Evolutionary conservation across 208 protist species (phyloP).

Genomic region (Porcisia hertigi): DNA sequence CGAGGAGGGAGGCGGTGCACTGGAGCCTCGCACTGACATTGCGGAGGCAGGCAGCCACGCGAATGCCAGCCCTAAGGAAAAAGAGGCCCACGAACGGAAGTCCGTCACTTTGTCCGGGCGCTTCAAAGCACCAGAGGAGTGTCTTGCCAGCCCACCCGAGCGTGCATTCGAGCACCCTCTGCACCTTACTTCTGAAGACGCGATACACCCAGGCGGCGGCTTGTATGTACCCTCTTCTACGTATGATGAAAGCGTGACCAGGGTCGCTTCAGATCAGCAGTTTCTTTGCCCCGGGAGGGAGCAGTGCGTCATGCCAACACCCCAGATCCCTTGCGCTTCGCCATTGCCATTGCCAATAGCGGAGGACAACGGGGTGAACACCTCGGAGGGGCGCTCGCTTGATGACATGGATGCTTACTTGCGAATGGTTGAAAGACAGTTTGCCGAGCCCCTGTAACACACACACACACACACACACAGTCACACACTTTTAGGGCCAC

Average conservation of each 20-base stretch:
- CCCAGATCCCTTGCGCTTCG: neutral
- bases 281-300: neutral
- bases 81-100: neutral
- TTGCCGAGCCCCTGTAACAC: too few species aligned
- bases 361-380: neutral
- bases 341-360: neutral
- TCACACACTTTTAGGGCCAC: neutral
- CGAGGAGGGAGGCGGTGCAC: neutral
- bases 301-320: neutral
- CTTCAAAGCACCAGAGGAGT: neutral
- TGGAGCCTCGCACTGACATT: neutral
- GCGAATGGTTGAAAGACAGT: neutral
- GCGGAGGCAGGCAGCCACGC: neutral
- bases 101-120: neutral
- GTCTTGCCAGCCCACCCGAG: too few species aligned
- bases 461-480: neutral
- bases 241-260: too few species aligned
- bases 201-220: too few species aligned
- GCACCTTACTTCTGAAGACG: too few species aligned
- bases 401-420: neutral
- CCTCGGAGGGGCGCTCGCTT: neutral
- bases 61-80: neutral
- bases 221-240: too few species aligned
- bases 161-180: too few species aligned
- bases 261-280: neutral